A percentile compares a stretch with the other conserved stretches of the same genome.
Evolutionary conservation across 2,329 filamentous ascomycete species (phyloP).

Genomic region (Nemania serpens): DNA sequence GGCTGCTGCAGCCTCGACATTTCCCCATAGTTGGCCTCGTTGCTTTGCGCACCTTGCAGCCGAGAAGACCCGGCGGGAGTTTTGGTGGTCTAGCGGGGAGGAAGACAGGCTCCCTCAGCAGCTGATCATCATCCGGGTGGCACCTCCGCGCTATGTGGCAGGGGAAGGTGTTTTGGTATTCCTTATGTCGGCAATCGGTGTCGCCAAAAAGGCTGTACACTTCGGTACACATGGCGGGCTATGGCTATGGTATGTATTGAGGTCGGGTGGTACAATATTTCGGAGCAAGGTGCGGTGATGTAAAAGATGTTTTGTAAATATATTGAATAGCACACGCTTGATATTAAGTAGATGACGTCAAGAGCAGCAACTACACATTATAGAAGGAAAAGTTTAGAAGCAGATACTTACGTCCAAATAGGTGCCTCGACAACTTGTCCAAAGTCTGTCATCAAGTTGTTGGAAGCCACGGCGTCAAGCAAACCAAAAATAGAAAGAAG

Average conservation of each 20-base stretch:
- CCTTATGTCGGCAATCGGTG: constrained; percentile 38
- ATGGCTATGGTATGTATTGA: background rate
- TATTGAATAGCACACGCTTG: background rate
- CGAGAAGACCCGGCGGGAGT: constrained; percentile 28
- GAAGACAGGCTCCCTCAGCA: constrained; percentile 32
- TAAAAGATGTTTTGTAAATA: background rate
- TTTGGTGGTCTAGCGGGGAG: constrained; percentile 30
- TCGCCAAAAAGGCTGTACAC: constrained; percentile 36
- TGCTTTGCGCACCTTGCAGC: constrained; percentile 29
- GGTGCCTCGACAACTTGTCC: no score
- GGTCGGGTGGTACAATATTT: background rate
- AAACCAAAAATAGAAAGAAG: no score
- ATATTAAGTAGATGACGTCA: background rate
- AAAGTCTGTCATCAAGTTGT: no score
- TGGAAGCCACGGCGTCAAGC: no score
- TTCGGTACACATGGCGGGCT: constrained; percentile 41
- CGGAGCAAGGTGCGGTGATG: background rate
- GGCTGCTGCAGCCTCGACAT: constrained; percentile 27
- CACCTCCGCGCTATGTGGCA: constrained; percentile 38
- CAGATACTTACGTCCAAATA: no score
- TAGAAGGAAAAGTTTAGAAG: no score
- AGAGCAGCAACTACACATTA: background rate
- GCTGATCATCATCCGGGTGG: constrained; percentile 26
- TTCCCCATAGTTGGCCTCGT: constrained; percentile 31
- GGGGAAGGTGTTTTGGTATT: constrained; percentile 44